Evolutionary conservation across 371 early-diverging fungal genomes (phyloP).

Genomic region (Mortierella sp.): DNA sequence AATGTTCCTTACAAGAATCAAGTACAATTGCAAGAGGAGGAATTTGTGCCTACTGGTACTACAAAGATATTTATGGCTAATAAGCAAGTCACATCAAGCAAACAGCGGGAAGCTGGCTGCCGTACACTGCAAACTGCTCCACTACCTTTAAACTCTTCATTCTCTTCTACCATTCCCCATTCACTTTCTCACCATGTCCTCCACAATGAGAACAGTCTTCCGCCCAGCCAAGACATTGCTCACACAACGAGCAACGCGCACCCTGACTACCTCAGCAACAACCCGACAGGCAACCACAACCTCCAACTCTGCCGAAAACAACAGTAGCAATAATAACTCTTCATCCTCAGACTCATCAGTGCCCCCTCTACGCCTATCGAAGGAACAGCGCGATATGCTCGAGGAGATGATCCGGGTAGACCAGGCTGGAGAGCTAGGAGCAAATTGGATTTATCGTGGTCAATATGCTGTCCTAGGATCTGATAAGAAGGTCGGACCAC

Average conservation of each 20-base stretch:
- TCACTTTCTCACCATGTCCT: conserved; percentile 2
- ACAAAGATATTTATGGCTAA: conserved; percentile 13
- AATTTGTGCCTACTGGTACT: conserved; percentile 7
- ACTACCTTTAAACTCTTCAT: not conserved
- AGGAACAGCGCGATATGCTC: conserved; percentile 49
- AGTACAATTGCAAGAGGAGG: conserved; percentile 50
- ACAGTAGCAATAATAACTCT: not conserved
- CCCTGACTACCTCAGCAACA: conserved; percentile 1
- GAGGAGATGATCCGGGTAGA: conserved; percentile 90
- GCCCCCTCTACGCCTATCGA: conserved; percentile 48
- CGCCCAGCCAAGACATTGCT: conserved; percentile 1
- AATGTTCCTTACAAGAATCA: conserved; percentile 47
- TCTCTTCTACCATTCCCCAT: not conserved
- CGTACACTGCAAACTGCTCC: not conserved
- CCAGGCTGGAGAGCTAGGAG: conserved; percentile 97
- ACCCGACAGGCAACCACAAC: conserved; percentile 2
- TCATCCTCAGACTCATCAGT: conserved; percentile 16
- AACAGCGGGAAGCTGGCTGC: not conserved
- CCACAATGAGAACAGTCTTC: conserved; percentile 2
- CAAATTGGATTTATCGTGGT: conserved; percentile 95
- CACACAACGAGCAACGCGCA: not conserved
- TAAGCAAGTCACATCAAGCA: not conserved
- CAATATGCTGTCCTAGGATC: conserved; percentile 88
- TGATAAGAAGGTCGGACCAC: conserved; percentile 75
- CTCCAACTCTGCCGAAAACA: not conserved